phyloP scores from a whole-genome alignment of 768 basidiomycete genomes.

The Coprinopsis strossmayeri region DNA sequence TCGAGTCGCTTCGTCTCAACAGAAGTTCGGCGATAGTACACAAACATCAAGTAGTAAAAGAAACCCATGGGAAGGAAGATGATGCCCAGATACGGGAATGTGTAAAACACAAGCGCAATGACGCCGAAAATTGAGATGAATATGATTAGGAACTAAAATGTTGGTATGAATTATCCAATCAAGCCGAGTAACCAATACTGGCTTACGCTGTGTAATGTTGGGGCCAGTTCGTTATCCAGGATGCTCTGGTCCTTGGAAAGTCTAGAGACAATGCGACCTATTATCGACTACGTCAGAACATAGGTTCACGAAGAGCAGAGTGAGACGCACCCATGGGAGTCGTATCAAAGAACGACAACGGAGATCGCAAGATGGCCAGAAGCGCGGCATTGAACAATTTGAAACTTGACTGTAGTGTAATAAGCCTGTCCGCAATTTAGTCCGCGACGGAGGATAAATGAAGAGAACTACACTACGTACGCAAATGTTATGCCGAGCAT shows the following conservation, averaged over 20 bases:
- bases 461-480: constrained; percentile 23
- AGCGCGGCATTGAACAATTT: constrained; percentile 53
- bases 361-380: constrained; percentile 49
- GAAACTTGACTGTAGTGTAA: constrained; percentile 34
- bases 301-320: not conserved
- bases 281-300: not conserved
- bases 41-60: constrained; percentile 45
- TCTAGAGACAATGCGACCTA: constrained; percentile 51
- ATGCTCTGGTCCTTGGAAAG: constrained; percentile 59
- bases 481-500: constrained; percentile 40
- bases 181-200: not conserved
- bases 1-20: constrained; percentile 63
- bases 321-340: constrained; percentile 61
- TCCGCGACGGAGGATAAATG: not conserved
- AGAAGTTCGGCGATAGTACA: constrained; percentile 55
- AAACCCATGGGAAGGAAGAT: constrained; percentile 48
- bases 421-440: constrained; percentile 20
- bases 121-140: constrained; percentile 45
- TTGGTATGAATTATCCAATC: not conserved
- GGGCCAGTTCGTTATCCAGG: constrained; percentile 43
- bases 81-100: constrained; percentile 61
- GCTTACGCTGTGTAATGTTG: constrained; percentile 39
- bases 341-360: constrained; percentile 66
- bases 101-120: constrained; percentile 56
- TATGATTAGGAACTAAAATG: constrained; percentile 30